These are phyloP conservation scores for Plasmopara halstedii DNA, from an alignment of 352 stramenopile species.

Conservation along the genomic window DNA sequence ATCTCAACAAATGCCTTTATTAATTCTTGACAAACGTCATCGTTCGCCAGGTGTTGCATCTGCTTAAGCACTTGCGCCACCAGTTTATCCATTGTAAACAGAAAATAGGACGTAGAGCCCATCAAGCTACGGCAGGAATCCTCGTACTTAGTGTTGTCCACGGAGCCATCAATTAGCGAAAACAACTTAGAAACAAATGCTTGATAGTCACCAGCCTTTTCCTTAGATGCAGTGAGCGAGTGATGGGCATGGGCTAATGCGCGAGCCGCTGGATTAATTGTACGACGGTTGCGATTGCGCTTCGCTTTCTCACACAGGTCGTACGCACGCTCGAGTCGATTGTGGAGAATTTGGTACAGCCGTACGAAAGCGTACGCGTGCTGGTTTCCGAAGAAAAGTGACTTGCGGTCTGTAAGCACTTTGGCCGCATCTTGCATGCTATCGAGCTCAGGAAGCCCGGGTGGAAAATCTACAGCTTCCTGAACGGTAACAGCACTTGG, in stretches of 20 bases:
- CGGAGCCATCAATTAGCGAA: constrained; percentile 75
- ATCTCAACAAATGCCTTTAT: constrained; percentile 64
- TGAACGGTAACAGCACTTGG: constrained; percentile 67
- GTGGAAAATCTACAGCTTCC: constrained; percentile 66
- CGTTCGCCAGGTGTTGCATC: constrained; percentile 77
- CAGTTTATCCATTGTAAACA: constrained; percentile 91
- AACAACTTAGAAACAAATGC: constrained; percentile 85
- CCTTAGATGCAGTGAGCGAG: constrained; percentile 38
- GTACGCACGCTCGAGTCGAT: constrained; percentile 70
- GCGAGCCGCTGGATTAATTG: constrained; percentile 76
- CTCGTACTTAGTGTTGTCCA: constrained; percentile 86
- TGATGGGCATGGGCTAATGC: constrained; percentile 70
- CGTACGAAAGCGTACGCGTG: constrained; percentile 85
- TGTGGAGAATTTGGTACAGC: constrained; percentile 85
- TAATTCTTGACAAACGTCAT: constrained; percentile 78
- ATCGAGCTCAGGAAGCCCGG: constrained; percentile 52
- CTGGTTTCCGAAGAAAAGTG: constrained; percentile 73
- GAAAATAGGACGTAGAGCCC: constrained; percentile 85
- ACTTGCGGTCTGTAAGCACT: constrained; percentile 31
- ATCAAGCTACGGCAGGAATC: constrained; percentile 85
- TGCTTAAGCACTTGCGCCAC: constrained; percentile 82
- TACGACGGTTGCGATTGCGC: constrained; percentile 78
- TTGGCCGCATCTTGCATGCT: constrained; percentile 47
- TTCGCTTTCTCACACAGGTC: constrained; percentile 84
- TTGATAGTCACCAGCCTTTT: constrained; percentile 82